phyloP scores from a whole-genome alignment of 2,329 filamentous ascomycete species.

The Cladosporium sp. region DNA sequence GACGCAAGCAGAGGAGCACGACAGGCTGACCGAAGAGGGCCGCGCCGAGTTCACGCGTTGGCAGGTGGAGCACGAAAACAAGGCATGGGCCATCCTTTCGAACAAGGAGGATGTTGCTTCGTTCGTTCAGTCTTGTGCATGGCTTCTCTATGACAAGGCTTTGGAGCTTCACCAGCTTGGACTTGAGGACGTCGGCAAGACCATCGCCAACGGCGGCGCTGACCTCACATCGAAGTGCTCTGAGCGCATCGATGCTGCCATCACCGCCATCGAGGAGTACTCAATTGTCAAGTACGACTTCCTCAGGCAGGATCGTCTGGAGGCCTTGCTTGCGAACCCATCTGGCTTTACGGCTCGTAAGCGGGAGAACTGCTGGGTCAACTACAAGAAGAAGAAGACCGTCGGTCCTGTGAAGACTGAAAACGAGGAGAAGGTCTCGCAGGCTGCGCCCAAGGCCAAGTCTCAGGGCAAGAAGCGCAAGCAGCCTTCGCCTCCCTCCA shows the following conservation, averaged over 20 bases:
- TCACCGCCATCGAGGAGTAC: background rate
- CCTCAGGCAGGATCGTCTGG: slow-evolving; percentile 6
- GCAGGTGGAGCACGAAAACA: slow-evolving; percentile 10
- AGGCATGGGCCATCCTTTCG: background rate
- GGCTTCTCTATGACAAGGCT: background rate
- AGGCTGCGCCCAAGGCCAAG: background rate
- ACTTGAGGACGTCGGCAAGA: background rate
- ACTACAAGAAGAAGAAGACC: slow-evolving; percentile 11
- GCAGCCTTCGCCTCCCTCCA: background rate
- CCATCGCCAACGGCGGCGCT: background rate
- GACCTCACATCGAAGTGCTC: background rate
- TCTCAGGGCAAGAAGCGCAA: slow-evolving; percentile 6
- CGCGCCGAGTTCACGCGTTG: slow-evolving; percentile 3
- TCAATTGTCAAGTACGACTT: slow-evolving; percentile 8
- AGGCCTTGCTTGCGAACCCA: slow-evolving; percentile 7
- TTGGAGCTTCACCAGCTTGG: background rate
- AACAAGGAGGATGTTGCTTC: background rate
- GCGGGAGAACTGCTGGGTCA: background rate
- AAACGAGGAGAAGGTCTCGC: background rate
- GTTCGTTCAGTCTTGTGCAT: background rate
- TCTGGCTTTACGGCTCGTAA: background rate
- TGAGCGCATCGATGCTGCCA: background rate
- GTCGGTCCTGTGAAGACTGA: background rate
- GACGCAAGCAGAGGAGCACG: background rate
- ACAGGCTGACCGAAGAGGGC: background rate